Evolutionary conservation across 495 filamentous ascomycete genomes (phyloP), one percentile per base, ranked within the genome.

Genomic region (Neurospora sp.): DNA sequence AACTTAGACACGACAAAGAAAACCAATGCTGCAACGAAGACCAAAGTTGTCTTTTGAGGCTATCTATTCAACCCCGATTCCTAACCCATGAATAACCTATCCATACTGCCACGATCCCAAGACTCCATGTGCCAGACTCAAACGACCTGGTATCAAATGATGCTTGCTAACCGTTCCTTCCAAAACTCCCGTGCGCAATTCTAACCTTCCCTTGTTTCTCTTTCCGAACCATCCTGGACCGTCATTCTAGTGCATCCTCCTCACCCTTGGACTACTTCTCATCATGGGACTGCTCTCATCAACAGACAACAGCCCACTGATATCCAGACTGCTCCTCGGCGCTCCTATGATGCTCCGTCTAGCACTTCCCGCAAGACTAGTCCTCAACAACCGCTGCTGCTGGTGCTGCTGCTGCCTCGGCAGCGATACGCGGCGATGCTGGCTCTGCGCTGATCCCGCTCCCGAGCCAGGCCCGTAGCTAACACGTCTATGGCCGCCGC

Each of bases 221-320:
- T 65, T 65, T 65, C 14, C 31, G 53, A 65, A 65, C 53, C 53
- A 18, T 35, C 6, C 1, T 31, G 53, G 5, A 9, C 14, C 4
- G 9, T 20, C 8, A 70, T 5, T 41, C 53, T 20, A 39, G 39
- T 76, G 72, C 53, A 76, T 74, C 35, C 81, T 76, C 53, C 74
- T 76, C 7, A 82, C 65, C 0, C 80, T 77, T 53, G 86, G 85
- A 75, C 86, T 88, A 53, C 83, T 85, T 18, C 77, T 82, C 22
- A 84, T 73, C 41, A 83, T 76, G 70, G 53, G 53, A 35, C 85
- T 87, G 78, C 85, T 87, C 16, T 80, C 86, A 44, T 85, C 81
- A 41, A 78, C 74, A 5, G 85, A 87, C 59, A 87, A 75, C 53
- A 88, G 77, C 48, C 83, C 82, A 59, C 82, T 83, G 65, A 88